Evolutionary conservation across 1,139 yeast genomes (phyloP).

Genomic region (Suhomyces wounanorum): DNA sequence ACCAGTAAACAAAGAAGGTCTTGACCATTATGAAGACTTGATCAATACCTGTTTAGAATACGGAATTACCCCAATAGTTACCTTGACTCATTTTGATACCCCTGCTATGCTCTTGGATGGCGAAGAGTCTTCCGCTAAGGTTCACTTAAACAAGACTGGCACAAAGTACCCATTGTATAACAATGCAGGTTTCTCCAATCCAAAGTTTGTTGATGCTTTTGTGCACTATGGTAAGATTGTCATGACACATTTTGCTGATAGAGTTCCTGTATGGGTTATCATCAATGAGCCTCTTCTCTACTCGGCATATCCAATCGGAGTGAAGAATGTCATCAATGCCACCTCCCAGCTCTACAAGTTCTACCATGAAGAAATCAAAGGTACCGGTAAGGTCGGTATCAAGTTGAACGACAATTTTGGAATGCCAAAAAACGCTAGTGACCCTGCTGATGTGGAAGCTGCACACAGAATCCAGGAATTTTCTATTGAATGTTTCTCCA

Average conservation of each 20-base stretch:
- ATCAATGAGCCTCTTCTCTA: slow-evolving; percentile 35
- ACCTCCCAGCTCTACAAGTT: slow-evolving; percentile 31
- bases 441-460: slow-evolving; percentile 25
- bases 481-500: slow-evolving; percentile 28
- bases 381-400: slow-evolving; percentile 27
- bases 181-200: slow-evolving; percentile 29
- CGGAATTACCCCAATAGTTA: slow-evolving; percentile 35
- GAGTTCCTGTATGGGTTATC: slow-evolving; percentile 36
- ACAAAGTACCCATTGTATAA: slow-evolving; percentile 10
- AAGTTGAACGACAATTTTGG: slow-evolving; percentile 23
- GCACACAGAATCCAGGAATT: slow-evolving; percentile 30
- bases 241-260: slow-evolving; percentile 33
- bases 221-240: slow-evolving; percentile 33
- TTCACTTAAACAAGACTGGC: background rate
- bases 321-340: slow-evolving; percentile 31
- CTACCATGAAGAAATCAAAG: slow-evolving; percentile 29
- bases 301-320: slow-evolving; percentile 21
- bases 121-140: background rate
- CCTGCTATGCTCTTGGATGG: slow-evolving; percentile 19
- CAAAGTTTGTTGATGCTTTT: slow-evolving; percentile 31
- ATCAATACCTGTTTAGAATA: slow-evolving; percentile 29
- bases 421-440: slow-evolving; percentile 21
- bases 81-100: slow-evolving; percentile 38
- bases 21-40: slow-evolving; percentile 37
- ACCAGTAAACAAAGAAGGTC: slow-evolving; percentile 32